Conservation (phyloP, 2,329 filamentous ascomycete species). For the Cadophora sp. region DNA sequence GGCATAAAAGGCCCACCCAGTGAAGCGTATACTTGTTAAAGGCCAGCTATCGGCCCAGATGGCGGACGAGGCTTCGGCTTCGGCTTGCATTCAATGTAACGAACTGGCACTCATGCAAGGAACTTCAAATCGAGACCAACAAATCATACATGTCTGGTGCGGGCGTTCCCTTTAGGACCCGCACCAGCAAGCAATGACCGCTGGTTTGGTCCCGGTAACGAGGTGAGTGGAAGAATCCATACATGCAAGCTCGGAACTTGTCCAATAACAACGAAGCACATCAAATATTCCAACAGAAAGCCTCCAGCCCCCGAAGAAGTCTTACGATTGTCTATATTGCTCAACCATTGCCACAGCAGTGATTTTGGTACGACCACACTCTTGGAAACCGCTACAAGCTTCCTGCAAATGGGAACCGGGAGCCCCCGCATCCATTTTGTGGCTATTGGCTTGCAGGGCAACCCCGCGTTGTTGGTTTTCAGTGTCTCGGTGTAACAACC, state of each 20-base stretch:
- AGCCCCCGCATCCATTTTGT: background rate
- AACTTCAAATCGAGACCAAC: background rate
- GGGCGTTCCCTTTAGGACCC: background rate
- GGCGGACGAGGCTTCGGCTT: background rate
- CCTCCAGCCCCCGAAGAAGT: conserved; percentile 1
- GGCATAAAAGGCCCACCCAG: background rate
- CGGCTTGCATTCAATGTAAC: background rate
- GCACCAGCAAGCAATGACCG: background rate
- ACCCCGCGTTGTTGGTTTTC: conserved; percentile 8
- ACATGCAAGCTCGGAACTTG: background rate
- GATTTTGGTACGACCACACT: conserved; percentile 2
- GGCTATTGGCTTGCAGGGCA: background rate
- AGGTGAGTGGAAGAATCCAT: background rate
- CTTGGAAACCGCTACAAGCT: background rate
- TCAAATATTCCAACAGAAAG: background rate
- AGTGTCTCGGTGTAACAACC: conserved; percentile 2
- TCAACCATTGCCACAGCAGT: background rate
- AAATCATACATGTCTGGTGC: background rate
- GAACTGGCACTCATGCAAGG: background rate
- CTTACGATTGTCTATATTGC: background rate
- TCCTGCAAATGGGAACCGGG: conserved; percentile 11
- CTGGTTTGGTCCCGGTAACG: background rate
- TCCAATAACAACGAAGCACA: background rate
- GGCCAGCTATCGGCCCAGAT: background rate
- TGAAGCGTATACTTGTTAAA: background rate